These are phyloP conservation scores for Blattamonas nauphoetae DNA, from an alignment of 78 protist species.

Conservation along the genomic window DNA sequence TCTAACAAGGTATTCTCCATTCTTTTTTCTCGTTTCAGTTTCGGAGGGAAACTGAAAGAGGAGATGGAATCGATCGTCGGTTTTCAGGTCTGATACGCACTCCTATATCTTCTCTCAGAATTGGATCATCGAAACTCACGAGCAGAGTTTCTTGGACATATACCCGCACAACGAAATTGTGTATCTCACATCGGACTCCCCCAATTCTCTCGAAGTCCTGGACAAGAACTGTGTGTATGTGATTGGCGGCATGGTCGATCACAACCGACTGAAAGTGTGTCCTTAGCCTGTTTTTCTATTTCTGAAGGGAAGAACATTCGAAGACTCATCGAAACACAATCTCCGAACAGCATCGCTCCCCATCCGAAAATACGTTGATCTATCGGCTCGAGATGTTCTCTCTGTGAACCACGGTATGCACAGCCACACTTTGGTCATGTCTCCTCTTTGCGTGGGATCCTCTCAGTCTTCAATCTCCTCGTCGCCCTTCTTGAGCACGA, in stretches of 20 bases:
- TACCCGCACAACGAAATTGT: not conserved
- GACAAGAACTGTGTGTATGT: constrained; percentile 45
- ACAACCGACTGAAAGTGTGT: constrained; percentile 44
- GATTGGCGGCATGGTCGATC: constrained; percentile 65
- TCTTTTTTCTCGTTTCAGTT: no score
- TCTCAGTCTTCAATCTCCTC: not conserved
- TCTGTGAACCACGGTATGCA: constrained; percentile 7
- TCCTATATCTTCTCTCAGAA: not conserved
- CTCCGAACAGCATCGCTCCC: not conserved
- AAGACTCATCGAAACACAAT: not conserved
- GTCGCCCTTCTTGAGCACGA: not conserved
- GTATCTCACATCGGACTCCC: constrained; percentile 2
- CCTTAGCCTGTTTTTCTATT: not conserved
- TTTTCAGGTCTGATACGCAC: not conserved
- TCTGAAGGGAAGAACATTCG: not conserved
- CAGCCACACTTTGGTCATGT: not conserved
- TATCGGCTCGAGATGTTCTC: not conserved
- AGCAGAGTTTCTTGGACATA: not conserved
- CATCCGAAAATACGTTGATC: not conserved
- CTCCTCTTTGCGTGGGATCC: not conserved
- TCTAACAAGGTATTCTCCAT: no score
- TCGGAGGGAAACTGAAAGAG: not conserved
- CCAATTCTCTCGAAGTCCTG: constrained; percentile 14
- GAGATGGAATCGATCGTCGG: not conserved
- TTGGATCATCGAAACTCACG: not conserved